Base-by-base conservation (phyloP, 129 eudicot species). In the Silybum marianum region DNA sequence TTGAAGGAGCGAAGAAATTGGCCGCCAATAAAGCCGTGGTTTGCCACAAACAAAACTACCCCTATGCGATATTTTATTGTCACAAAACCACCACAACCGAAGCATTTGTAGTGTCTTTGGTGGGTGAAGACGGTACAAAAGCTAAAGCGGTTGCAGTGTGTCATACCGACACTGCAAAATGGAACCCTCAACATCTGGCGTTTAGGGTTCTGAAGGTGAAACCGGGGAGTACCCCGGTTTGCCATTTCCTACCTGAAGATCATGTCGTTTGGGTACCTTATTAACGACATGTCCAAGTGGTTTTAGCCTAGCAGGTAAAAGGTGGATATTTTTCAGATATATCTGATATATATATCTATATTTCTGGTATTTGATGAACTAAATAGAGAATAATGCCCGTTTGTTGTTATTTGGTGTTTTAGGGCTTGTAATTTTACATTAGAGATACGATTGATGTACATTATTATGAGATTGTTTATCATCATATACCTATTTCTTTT, bases 201-300 rank as follows among this genome's bases (percentile, higher is more conserved):
- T 92, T 92, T 75, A 84, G 84, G 75, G 93, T 92, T 78, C 87
- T 92, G 6, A 87, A 89, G 26, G 88, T 90, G 7, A 84, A 92
- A 80, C 95, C 93, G 1, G 97, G 97, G 65, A 87, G 80, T 74
- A 83, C 85, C 58, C 93, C 97, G 3, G 79, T 92, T 60, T 92
- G 97, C 80, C 97, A 92, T 86, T 92, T 88, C 80, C 85, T 92
- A 75, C 97, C 95, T 1, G 93, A 87, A 80, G 91, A 90, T 84
- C 93, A 92, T 58, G 69, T 90, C 38, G 91, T 88, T 32, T 92
- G 97, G 97, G 88, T 88, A 48, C 87, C 86, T 11, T 82, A 88
- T 66, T 86, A 83, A 22, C 18, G 34, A 25, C 18, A 18, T 58
- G 24, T 58, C 10, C 7, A 10, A 7, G 10, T 58, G 66, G 65